Evolutionary conservation across 805 yeast genomes (phyloP).

Genomic region (Teunomyces lycoperdinae): DNA sequence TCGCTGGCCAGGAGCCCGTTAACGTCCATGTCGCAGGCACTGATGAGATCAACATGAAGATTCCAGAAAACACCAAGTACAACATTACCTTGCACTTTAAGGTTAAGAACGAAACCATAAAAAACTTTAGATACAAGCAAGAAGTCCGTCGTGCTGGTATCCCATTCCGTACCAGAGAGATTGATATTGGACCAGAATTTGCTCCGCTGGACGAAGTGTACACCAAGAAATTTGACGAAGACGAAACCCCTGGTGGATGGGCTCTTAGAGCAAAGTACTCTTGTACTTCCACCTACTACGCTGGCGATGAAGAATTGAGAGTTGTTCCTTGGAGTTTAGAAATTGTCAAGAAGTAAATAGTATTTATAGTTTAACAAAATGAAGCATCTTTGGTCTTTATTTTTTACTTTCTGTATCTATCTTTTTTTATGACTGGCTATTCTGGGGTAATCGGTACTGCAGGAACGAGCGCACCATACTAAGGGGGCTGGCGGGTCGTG

Average conservation of each 20-base stretch:
- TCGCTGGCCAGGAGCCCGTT: constrained; percentile 27
- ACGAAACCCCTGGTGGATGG: constrained; percentile 39
- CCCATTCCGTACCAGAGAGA: constrained; percentile 26
- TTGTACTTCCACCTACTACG: constrained; percentile 31
- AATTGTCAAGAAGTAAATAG: constrained; percentile 24
- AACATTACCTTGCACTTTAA: constrained; percentile 30
- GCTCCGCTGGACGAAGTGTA: constrained; percentile 35
- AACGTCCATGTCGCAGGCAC: constrained; percentile 25
- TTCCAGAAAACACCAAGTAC: constrained; percentile 39
- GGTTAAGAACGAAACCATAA: constrained; percentile 26
- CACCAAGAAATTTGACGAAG: constrained; percentile 28
- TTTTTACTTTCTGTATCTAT: background rate
- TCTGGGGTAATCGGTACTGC: background rate
- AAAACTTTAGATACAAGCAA: constrained; percentile 33
- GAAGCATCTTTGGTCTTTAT: constrained; percentile 8
- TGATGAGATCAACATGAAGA: constrained; percentile 25
- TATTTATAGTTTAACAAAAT: constrained; percentile 3
- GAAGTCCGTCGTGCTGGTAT: constrained; percentile 35
- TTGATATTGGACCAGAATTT: constrained; percentile 29
- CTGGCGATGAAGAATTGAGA: constrained; percentile 29
- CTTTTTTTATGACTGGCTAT: background rate
- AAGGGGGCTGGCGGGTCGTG: background rate
- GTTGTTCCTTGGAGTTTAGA: constrained; percentile 34
- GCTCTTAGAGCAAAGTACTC: constrained; percentile 33
- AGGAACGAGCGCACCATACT: background rate